Conservation (phyloP, 352 stramenopile genomes). For the Pythium apleroticum region DNA sequence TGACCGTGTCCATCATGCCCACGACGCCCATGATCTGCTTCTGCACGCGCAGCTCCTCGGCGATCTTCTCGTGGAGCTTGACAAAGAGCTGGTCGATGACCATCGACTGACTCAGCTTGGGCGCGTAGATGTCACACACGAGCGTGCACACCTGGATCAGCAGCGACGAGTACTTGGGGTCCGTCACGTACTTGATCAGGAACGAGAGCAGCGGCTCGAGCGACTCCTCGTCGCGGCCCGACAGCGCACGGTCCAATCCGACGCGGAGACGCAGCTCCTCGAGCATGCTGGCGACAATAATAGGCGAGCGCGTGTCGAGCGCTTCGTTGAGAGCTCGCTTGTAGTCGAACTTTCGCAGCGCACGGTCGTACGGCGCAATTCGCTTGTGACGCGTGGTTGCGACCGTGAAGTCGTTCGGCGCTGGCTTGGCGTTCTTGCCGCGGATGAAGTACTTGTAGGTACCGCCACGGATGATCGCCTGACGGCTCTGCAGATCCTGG, state of each 20-base stretch:
- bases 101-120: constrained; percentile 89
- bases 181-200: constrained; percentile 93
- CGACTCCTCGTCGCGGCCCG: constrained; percentile 92
- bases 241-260: constrained; percentile 88
- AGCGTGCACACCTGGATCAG: constrained; percentile 92
- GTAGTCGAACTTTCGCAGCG: constrained; percentile 96
- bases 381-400: constrained; percentile 85
- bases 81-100: constrained; percentile 94
- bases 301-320: constrained; percentile 88
- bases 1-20: constrained; percentile 89
- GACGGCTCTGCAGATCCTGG: constrained; percentile 62
- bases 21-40: constrained; percentile 85
- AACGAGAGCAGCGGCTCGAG: constrained; percentile 95
- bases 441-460: constrained; percentile 91
- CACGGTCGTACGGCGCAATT: constrained; percentile 91
- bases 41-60: constrained; percentile 83
- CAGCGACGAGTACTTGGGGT: constrained; percentile 92
- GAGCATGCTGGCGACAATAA: constrained; percentile 92
- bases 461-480: constrained; percentile 74
- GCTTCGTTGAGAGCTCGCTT: constrained; percentile 94
- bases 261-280: constrained; percentile 93
- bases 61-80: constrained; percentile 88
- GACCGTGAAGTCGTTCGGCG: constrained; percentile 75
- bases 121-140: constrained; percentile 92
- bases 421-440: constrained; percentile 81